Evolutionary conservation across 2,329 filamentous ascomycete genomes (phyloP), one percentile per base, ranked within the genome.

Genomic region (Sporothrix globosa): DNA sequence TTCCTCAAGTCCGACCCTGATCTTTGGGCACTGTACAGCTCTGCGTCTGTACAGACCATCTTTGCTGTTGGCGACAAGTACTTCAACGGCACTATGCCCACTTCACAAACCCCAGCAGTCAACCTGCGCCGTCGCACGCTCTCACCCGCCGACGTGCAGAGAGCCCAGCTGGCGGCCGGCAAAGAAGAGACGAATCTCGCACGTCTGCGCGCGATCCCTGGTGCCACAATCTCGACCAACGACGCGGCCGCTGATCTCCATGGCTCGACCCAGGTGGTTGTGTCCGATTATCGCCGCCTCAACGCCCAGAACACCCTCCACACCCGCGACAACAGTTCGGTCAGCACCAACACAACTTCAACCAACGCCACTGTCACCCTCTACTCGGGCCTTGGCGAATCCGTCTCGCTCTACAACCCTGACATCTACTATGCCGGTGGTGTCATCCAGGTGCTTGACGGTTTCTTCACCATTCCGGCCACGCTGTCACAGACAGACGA

Each of bases 51-150:
- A 30, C 66, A 71, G 50, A 69, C 71, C 19, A 70, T 72, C 60
- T 72, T 67, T n/a, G 71, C 71, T 30, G 69, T 72, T 9, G 69
- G 71, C 39, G 71, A 72, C 71, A 69, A 69, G 66, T 72, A 53
- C 67, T 72, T 71, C 27, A 56, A 69, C 34, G 11, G 44, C 50
- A 58, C 60, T 30, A 54, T 56, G 61, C 69, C 61, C 24, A 46
- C 61, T 3, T 24, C 52, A 9, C 52, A 63, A 44, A 69, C 69
- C 7, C 34, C 67, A 9, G 54, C 44, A 11, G 41, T 56, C 21
- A 68, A 58, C 27, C 21, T 68, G 9, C 66, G 56, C 34, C 63
- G 53, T 10, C 54, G 66, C n/a, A n/a, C 34, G 19, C 69, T 72
- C 46, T 69, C 71, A 21, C 66, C 71, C 11, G 54, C 58, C 6